A percentile compares a stretch with the other conserved stretches of the same genome.
Conservation (phyloP, 2,329 filamentous ascomycete genomes). For the Cladophialophora immunda region DNA sequence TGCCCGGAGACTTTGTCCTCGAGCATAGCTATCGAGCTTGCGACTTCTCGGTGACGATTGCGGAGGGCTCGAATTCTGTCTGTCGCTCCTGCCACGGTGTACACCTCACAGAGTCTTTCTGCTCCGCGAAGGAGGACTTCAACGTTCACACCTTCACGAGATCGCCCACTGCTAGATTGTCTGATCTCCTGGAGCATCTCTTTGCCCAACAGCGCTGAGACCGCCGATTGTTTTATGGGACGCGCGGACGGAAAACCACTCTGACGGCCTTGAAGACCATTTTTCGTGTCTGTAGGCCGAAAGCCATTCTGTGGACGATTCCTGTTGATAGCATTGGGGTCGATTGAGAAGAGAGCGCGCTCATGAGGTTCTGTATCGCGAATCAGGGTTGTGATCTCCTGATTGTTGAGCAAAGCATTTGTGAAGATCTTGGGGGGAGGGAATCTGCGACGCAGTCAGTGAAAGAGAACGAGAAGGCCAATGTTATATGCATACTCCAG, state of each 20-base stretch:
- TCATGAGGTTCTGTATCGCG: conserved; percentile 95
- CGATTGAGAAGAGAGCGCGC: conserved; percentile 91
- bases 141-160: conserved; percentile 79
- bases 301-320: conserved; percentile 10
- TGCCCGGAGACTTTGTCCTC: conserved; percentile 83
- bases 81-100: conserved; percentile 79
- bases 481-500: conserved; percentile 67
- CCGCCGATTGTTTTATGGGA: conserved; percentile 75
- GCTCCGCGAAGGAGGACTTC: conserved; percentile 84
- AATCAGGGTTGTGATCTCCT: conserved; percentile 94
- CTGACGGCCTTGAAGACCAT: conserved; percentile 32
- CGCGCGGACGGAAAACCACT: conserved; percentile 62
- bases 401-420: conserved; percentile 84
- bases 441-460: conserved; percentile 66
- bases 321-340: conserved; percentile 68
- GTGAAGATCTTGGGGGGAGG: conserved; percentile 93
- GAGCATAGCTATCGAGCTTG: conserved; percentile 78
- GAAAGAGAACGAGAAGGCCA: conserved; percentile 32
- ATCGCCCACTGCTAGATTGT: conserved; percentile 61
- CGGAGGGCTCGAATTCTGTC: conserved; percentile 79
- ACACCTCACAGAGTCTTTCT: conserved; percentile 89
- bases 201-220: conserved; percentile 86
- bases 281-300: conserved; percentile 12
- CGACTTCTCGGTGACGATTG: conserved; percentile 74
- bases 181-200: conserved; percentile 85